A percentile compares a stretch with the other conserved stretches of the same genome.
Evolutionary conservation across 2,329 filamentous ascomycete species (phyloP).

Genomic region (Aspergillus pseudoterreus): DNA sequence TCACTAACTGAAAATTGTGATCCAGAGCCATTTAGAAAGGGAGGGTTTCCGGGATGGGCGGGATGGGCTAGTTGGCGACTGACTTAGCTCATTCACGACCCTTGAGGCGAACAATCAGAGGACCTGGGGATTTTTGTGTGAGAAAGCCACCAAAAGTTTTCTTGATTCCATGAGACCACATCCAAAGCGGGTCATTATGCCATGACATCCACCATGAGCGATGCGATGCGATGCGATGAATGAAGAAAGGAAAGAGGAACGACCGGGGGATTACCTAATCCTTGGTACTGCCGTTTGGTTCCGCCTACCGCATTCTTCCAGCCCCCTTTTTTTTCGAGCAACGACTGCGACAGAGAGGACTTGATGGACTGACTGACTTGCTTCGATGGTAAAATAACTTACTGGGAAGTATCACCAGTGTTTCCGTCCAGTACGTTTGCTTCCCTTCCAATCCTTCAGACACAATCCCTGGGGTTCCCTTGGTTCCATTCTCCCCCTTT

Average conservation of each 20-base stretch:
- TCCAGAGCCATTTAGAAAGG: too few relatives aligned
- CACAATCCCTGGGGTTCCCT: constrained; percentile 4
- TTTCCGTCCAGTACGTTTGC: constrained; percentile 2
- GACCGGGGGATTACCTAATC: constrained; percentile 8
- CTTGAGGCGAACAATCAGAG: too few relatives aligned
- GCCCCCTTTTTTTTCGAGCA: constrained; percentile 8
- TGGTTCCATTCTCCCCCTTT: constrained; percentile 9
- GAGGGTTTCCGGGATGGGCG: background rate
- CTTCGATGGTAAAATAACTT: constrained; percentile 15
- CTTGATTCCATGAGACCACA: too few relatives aligned
- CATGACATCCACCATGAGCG: too few relatives aligned
- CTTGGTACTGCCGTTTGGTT: constrained; percentile 3
- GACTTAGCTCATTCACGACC: background rate
- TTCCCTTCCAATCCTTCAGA: constrained; percentile 6
- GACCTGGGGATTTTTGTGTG: too few relatives aligned
- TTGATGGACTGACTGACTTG: background rate
- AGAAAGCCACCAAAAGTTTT: too few relatives aligned
- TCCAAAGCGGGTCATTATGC: too few relatives aligned
- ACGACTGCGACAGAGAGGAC: constrained; percentile 12
- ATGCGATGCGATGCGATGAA: too few relatives aligned
- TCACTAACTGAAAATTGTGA: too few relatives aligned
- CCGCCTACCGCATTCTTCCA: constrained; percentile 9
- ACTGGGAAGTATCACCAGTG: constrained; percentile 13
- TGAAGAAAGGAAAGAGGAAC: background rate
- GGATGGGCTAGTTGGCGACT: background rate